Evolutionary conservation across 306 rosid genomes (phyloP).

Genomic region (Potentilla sterilis): DNA sequence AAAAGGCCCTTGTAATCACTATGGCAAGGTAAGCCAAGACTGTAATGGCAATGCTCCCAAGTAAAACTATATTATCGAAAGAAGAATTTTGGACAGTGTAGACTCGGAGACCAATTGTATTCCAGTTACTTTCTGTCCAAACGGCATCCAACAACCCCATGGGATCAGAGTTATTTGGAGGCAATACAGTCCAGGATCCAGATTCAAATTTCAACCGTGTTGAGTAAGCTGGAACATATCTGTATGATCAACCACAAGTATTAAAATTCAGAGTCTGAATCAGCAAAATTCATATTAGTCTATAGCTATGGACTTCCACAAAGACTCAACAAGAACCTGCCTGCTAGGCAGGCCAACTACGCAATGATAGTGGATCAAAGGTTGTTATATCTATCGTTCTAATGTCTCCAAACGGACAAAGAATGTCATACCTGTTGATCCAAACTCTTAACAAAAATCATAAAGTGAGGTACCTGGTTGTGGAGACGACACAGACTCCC

Average conservation of each 20-base stretch:
- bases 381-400: neutral
- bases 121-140: constrained; percentile 99
- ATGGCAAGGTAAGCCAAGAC: constrained; percentile 63
- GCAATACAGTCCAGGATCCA: constrained; percentile 69
- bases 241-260: constrained; percentile 32
- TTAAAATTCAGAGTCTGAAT: constrained; percentile 3
- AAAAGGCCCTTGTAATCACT: constrained; percentile 43
- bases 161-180: constrained; percentile 65
- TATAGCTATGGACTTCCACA: neutral
- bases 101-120: constrained; percentile 63
- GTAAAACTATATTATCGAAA: constrained; percentile 62
- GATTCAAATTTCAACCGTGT: constrained; percentile 67
- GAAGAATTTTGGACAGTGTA: constrained; percentile 57
- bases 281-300: neutral
- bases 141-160: constrained; percentile 73
- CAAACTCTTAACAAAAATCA: neutral
- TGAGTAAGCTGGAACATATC: constrained; percentile 95
- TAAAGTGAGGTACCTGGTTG: constrained; percentile 68
- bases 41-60: constrained; percentile 65
- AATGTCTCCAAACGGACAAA: neutral
- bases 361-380: neutral
- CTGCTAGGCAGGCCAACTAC: neutral
- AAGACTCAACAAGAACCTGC: neutral
- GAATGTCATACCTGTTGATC: neutral
- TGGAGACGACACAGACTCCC: constrained; percentile 75